Evolutionary conservation across 1,284 basidiomycete species (phyloP).

Genomic region (Microstroma glucosiphilum): DNA sequence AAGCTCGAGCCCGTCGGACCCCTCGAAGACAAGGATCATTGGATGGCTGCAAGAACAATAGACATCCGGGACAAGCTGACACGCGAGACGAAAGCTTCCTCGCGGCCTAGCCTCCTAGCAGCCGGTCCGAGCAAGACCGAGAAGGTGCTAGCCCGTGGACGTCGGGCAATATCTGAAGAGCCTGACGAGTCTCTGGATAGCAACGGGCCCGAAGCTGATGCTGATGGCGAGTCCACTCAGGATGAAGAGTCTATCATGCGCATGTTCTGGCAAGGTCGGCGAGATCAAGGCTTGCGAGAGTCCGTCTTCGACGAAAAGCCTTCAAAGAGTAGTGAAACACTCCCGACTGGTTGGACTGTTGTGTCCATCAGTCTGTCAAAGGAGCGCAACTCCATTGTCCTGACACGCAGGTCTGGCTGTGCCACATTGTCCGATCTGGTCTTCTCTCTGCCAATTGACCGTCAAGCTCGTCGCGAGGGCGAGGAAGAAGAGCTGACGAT

Average conservation of each 20-base stretch:
- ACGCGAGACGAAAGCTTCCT: no score
- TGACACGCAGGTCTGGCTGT: conserved; percentile 63
- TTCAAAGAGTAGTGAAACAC: conserved; percentile 25
- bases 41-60: no score
- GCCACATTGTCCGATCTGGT: conserved; percentile 5
- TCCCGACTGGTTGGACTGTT: conserved; percentile 78
- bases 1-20: conserved; percentile 1
- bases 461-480: conserved; percentile 69
- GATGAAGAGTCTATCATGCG: neutral
- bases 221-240: neutral
- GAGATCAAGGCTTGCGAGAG: neutral
- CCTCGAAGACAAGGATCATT: no score
- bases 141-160: no score
- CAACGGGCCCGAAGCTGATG: neutral
- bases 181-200: neutral
- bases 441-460: conserved; percentile 76
- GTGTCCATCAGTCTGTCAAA: conserved; percentile 75
- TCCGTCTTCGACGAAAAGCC: neutral
- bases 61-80: no score
- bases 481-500: conserved; percentile 68
- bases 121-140: no score
- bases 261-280: neutral
- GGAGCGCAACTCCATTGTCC: conserved; percentile 73
- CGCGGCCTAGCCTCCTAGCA: no score
- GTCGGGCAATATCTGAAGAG: no score